Evolutionary conservation across 2,329 filamentous ascomycete genomes (phyloP).

Genomic region (Claviceps spartinae): DNA sequence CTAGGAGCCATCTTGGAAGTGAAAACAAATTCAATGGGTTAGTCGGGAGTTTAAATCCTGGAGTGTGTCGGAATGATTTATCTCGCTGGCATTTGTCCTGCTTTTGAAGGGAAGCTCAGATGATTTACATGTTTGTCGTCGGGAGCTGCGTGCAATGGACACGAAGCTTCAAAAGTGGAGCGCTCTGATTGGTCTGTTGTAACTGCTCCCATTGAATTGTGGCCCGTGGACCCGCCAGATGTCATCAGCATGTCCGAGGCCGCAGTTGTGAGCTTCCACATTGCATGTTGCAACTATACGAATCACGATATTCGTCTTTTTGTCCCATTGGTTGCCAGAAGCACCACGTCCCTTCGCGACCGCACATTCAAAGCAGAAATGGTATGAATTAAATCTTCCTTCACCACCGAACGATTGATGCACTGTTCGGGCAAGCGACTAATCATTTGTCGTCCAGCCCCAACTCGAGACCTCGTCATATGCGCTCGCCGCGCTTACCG

Average conservation of each 20-base stretch:
- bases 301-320: too few relatives aligned
- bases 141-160: slow-evolving; percentile 11
- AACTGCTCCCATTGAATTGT: neutral
- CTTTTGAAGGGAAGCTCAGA: neutral
- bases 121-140: too few relatives aligned
- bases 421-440: neutral
- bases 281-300: neutral
- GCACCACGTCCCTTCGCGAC: neutral
- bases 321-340: neutral
- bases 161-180: slow-evolving; percentile 22
- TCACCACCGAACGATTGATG: neutral
- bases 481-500: slow-evolving; percentile 68
- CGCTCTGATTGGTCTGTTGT: slow-evolving; percentile 18
- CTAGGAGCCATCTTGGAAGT: slow-evolving; percentile 35
- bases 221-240: neutral
- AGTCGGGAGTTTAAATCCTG: neutral
- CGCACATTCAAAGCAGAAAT: neutral
- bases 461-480: slow-evolving; percentile 49
- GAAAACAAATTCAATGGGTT: neutral
- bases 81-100: neutral
- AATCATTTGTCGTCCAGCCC: slow-evolving; percentile 2
- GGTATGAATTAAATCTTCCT: neutral
- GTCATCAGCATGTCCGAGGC: neutral
- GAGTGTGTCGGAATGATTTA: neutral
- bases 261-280: neutral